Evolutionary conservation across 352 stramenopile species (phyloP).

Genomic region (Globisporangium radiosum): DNA sequence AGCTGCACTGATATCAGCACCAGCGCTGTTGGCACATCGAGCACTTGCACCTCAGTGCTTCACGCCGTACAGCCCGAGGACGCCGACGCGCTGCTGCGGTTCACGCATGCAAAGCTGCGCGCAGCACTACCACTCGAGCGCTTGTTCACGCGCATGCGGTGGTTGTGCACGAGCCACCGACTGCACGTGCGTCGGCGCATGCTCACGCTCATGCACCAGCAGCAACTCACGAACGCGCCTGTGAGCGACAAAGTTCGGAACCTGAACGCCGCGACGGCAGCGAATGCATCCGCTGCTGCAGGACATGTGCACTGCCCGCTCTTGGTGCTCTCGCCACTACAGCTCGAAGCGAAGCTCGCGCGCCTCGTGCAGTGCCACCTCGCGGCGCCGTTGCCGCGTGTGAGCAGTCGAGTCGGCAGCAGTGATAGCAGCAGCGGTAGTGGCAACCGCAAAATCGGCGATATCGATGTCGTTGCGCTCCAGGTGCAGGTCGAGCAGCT

Average conservation of each 20-base stretch:
- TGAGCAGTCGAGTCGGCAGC: background rate
- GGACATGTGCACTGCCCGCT: constrained; percentile 31
- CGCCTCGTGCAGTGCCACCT: constrained; percentile 16
- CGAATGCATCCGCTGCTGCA: constrained; percentile 3
- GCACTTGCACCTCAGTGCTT: constrained; percentile 1
- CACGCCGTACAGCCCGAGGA: constrained; percentile 15
- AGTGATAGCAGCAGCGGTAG: background rate
- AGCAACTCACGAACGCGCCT: constrained; percentile 20
- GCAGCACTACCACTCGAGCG: constrained; percentile 24
- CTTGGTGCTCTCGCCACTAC: constrained; percentile 21
- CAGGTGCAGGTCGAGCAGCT: constrained; percentile 14
- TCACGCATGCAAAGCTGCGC: constrained; percentile 19
- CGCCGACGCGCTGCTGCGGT: constrained; percentile 28
- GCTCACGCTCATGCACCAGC: constrained; percentile 33
- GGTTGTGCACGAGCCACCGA: constrained; percentile 41
- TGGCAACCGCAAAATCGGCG: background rate
- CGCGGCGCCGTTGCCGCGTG: background rate
- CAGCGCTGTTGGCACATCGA: background rate
- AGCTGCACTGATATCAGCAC: background rate
- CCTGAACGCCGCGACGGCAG: constrained; percentile 2
- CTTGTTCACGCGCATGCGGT: constrained; percentile 33
- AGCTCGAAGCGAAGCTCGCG: constrained; percentile 27
- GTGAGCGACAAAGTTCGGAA: constrained; percentile 13
- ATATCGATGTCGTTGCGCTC: constrained; percentile 6
- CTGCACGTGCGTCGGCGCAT: constrained; percentile 49